Evolutionary conservation across 352 stramenopile genomes (phyloP).

Genomic region (Phytophthora multivora): DNA sequence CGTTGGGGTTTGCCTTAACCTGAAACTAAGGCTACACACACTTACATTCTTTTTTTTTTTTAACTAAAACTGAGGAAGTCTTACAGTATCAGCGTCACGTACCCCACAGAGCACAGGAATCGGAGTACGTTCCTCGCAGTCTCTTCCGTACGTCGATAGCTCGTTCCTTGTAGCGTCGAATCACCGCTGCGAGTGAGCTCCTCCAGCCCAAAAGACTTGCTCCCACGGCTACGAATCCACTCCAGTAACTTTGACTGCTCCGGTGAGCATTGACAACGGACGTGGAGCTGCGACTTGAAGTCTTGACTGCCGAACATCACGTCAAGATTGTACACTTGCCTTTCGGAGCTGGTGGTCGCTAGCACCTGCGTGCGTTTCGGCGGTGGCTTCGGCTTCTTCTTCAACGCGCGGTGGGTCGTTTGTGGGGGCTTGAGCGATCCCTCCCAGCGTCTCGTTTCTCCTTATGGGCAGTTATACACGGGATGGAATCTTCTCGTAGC

Average conservation of each 20-base stretch:
- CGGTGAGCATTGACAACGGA: slow-evolving; percentile 56
- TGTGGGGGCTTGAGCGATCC: no score
- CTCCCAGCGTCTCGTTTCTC: not conserved
- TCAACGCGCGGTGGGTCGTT: slow-evolving; percentile 34
- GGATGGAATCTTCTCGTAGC: slow-evolving; percentile 43
- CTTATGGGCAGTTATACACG: not conserved
- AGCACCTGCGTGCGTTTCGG: slow-evolving; percentile 32
- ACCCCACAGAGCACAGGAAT: slow-evolving; percentile 50
- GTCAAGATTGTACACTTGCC: slow-evolving; percentile 44
- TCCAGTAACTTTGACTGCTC: slow-evolving; percentile 56
- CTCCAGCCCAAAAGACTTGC: slow-evolving; percentile 28
- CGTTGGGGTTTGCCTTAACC: no score
- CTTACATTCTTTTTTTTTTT: not conserved
- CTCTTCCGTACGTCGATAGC: slow-evolving; percentile 23
- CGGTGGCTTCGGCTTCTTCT: slow-evolving; percentile 39
- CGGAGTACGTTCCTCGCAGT: slow-evolving; percentile 48
- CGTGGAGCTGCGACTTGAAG: slow-evolving; percentile 38
- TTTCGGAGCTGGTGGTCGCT: not conserved
- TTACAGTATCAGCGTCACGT: not conserved
- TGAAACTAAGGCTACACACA: not conserved
- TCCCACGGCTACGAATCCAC: slow-evolving; percentile 44
- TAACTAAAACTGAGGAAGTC: no score
- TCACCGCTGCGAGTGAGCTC: slow-evolving; percentile 24
- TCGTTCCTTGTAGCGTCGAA: slow-evolving; percentile 6
- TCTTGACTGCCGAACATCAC: slow-evolving; percentile 35